These are phyloP conservation scores for Saussurea involucrata DNA, from an alignment of 129 eudicot genomes.

Conservation along the genomic window DNA sequence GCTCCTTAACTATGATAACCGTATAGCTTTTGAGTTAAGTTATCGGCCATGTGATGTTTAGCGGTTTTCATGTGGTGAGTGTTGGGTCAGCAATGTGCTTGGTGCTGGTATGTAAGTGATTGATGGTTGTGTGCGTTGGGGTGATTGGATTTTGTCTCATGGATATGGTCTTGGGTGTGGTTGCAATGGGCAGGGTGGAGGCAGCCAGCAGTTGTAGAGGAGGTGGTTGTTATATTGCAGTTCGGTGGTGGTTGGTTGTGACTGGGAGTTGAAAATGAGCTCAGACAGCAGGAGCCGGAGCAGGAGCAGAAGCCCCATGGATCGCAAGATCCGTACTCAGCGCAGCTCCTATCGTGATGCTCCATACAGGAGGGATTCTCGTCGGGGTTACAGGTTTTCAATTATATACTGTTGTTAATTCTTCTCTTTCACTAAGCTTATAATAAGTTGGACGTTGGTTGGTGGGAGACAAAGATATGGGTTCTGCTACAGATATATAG, in stretches of 20 bases:
- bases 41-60: slow-evolving; percentile 23
- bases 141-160: slow-evolving; percentile 53
- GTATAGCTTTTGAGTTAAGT: neutral
- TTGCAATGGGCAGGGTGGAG: slow-evolving; percentile 87
- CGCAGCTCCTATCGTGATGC: slow-evolving; percentile 91
- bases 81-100: no score
- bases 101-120: slow-evolving; percentile 39
- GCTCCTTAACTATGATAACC: neutral
- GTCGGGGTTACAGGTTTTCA: slow-evolving; percentile 80
- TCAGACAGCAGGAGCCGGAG: slow-evolving; percentile 66
- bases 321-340: slow-evolving; percentile 77
- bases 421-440: slow-evolving; percentile 12
- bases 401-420: slow-evolving; percentile 32
- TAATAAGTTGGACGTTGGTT: slow-evolving; percentile 26
- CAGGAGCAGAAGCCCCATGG: slow-evolving; percentile 87
- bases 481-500: slow-evolving; percentile 18
- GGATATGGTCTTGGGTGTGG: slow-evolving; percentile 88
- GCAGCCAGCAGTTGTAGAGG: slow-evolving; percentile 64
- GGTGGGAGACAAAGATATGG: slow-evolving; percentile 13
- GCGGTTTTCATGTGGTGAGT: slow-evolving; percentile 39
- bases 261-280: slow-evolving; percentile 52
- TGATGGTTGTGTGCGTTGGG: slow-evolving; percentile 43
- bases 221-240: slow-evolving; percentile 38
- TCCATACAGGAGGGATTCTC: slow-evolving; percentile 77
- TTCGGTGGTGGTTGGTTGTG: slow-evolving; percentile 36